These are phyloP conservation scores for Ajuga reptans DNA, from an alignment of 305 asterid species.

Conservation along the genomic window DNA sequence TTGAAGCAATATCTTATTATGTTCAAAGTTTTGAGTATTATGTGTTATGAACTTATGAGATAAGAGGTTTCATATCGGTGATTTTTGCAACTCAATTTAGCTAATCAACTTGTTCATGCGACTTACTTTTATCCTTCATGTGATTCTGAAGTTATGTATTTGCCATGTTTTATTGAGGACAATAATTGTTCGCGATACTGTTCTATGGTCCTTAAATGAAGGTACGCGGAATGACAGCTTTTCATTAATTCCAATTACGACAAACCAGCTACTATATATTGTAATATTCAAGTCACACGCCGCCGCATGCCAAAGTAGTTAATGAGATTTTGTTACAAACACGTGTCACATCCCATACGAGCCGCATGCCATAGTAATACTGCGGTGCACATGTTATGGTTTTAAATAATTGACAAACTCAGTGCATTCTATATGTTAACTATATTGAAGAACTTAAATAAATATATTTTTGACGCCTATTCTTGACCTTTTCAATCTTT, in stretches of 20 bases:
- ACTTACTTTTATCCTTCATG: not conserved
- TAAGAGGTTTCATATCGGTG: not conserved
- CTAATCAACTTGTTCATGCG: not conserved
- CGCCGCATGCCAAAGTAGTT: slow-evolving; percentile 11
- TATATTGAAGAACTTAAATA: not conserved
- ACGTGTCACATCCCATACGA: not conserved
- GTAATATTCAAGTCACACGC: slow-evolving; percentile 7
- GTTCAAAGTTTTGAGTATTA: not conserved
- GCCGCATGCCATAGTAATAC: not conserved
- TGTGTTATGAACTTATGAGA: not conserved
- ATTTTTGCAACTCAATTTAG: not conserved
- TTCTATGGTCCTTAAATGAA: slow-evolving; percentile 4
- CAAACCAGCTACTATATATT: slow-evolving; percentile 12
- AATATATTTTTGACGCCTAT: not conserved
- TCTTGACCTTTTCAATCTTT: not conserved
- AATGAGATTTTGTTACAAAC: slow-evolving; percentile 14
- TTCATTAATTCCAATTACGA: slow-evolving; percentile 2
- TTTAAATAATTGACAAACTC: not conserved
- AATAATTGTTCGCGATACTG: not conserved
- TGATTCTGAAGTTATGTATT: not conserved
- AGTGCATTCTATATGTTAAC: not conserved
- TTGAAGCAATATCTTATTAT: not conserved
- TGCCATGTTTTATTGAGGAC: not conserved
- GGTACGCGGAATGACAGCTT: not conserved
- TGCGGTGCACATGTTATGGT: not conserved